Evolutionary conservation across 331 rosid species (phyloP), one percentile per base, ranked within the genome.

Genomic region (Quercus tomentella): DNA sequence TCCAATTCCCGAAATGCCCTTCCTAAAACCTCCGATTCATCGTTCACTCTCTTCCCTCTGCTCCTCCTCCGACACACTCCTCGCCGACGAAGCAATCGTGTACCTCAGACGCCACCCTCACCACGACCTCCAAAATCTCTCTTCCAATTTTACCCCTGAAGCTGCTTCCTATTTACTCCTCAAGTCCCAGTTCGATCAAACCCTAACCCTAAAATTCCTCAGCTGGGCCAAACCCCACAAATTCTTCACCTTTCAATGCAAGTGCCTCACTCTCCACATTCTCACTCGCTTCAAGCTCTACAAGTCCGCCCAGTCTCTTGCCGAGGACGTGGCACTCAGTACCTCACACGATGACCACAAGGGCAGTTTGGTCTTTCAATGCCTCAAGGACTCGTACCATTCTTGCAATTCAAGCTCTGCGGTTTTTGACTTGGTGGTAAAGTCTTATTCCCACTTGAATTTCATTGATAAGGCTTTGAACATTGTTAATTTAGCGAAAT

Each of bases 261-360:
- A 91, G 82, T 91, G 94, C 79, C 82, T 95, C 8, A 84, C 96
- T 20, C 88, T 95, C 68, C 98, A 95, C 81, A 81, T 89, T 70
- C 97, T 95, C 87, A 86, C 94, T 52, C 92, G 91, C 76, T 90
- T 91, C 88, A 86, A 88, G 77, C 97, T 90, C 86, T 90, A 80
- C 93, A 83, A 69, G 73, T 60, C 86, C 45, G 97, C 97, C 4
- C 98, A 86, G 56, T 18, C 86, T 84, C 92, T 95, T n/a, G 97
- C 94, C 20, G 88, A 85, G 72, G 87, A 90, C 61, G 83, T 94
- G 2, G 92, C 90, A 21, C 14, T 75, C 28, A 70, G 31, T 52
- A 26, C 89, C 30, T 23, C 7, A 14, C 85, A 85, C 57, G 88
- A 90, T 57, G 54, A 85, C 57, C 87, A 89, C 62, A 56, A 69